Base-by-base conservation (phyloP, 192 early-diverging fungal species). In the Gonapodya sp. region DNA sequence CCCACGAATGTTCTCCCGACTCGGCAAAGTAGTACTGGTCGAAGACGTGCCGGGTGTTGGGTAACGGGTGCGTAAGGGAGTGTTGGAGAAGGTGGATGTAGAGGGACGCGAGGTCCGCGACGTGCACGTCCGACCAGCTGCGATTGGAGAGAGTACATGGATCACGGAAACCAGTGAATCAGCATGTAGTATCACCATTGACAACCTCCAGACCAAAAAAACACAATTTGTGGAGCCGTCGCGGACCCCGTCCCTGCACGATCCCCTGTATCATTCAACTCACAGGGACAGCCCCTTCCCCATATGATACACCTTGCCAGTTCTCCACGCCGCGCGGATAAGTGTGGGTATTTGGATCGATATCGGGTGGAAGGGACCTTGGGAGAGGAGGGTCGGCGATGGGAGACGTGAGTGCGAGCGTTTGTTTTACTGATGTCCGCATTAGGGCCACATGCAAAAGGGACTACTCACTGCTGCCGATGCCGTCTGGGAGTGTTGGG, bases 291-390 rank as follows among this genome's bases (percentile, higher is more conserved):
- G 24, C 1, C 85, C 85, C 1, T 80, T n/a, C 72, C 85, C 85
- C 14, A 78, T 64, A 35, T 82, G 72, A 0, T 32, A 80, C 0
- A 81, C 85, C 18, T 81, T 31, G 1, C 73, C 24, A 36, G 72
- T 33, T 18, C 78, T 72, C 0, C 80, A 1, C 18, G 81, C 35
- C 1, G 73, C 78, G 16, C 36, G 0, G 81, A 85, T 84, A 31
- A 82, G 74, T 0, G 36, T 35, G 8, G 85, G 85, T 14, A 85
- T 77, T 73, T 85, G 85, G 24, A 31, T 64, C 1, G 85, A 86
- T 30, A 46, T 33, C 36, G 24, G 73, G 37, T 86, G 84, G 80
- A 81, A 81, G 0, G 36, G 24, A 64, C 46, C 46, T n/a, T n/a
- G n/a, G n/a, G n/a, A n/a, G n/a, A n/a, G n/a, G n/a, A n/a, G n/a